Conservation (phyloP, 2,329 filamentous ascomycete genomes). For the Colletotrichum spaethianum region DNA sequence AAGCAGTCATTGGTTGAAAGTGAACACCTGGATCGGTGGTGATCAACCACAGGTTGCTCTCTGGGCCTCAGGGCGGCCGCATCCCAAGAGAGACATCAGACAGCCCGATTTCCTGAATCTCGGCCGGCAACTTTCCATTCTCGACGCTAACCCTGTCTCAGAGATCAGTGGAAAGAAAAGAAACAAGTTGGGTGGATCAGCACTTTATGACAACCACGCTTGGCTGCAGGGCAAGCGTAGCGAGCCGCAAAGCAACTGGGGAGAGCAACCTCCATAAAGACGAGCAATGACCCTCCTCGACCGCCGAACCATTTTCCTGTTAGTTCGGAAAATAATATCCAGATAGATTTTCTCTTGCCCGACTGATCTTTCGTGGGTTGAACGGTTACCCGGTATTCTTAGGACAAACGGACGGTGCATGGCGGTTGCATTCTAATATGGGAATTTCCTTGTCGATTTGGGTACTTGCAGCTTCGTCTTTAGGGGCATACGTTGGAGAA, state of each 20-base stretch:
- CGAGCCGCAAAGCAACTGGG: slow-evolving; percentile 27
- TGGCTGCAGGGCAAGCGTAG: slow-evolving; percentile 40
- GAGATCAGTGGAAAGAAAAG: slow-evolving; percentile 39
- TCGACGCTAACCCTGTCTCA: slow-evolving; percentile 42
- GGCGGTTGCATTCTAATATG: slow-evolving; percentile 36
- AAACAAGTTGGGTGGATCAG: slow-evolving; percentile 37
- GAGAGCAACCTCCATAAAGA: slow-evolving; percentile 36
- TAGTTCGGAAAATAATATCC: slow-evolving; percentile 17
- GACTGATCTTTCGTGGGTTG: slow-evolving; percentile 18
- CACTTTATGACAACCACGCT: slow-evolving; percentile 41
- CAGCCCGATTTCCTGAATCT: slow-evolving; percentile 32
- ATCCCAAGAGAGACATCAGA: slow-evolving; percentile 35
- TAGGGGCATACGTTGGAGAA: slow-evolving; percentile 2
- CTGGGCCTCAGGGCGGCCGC: slow-evolving; percentile 26
- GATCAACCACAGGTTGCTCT: slow-evolving; percentile 30
- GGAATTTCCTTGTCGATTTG: slow-evolving; percentile 33
- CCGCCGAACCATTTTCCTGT: not conserved
- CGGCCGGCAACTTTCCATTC: slow-evolving; percentile 24
- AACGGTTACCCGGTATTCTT: slow-evolving; percentile 37
- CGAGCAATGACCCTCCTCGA: slow-evolving; percentile 20
- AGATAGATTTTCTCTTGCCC: slow-evolving; percentile 27
- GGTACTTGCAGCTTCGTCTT: slow-evolving; percentile 38
- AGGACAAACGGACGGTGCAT: slow-evolving; percentile 39
- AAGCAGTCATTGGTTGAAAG: slow-evolving; percentile 18
- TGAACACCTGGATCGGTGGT: slow-evolving; percentile 19